Base-by-base conservation (phyloP, 805 yeast species). In the Barnettozyma sp. region DNA sequence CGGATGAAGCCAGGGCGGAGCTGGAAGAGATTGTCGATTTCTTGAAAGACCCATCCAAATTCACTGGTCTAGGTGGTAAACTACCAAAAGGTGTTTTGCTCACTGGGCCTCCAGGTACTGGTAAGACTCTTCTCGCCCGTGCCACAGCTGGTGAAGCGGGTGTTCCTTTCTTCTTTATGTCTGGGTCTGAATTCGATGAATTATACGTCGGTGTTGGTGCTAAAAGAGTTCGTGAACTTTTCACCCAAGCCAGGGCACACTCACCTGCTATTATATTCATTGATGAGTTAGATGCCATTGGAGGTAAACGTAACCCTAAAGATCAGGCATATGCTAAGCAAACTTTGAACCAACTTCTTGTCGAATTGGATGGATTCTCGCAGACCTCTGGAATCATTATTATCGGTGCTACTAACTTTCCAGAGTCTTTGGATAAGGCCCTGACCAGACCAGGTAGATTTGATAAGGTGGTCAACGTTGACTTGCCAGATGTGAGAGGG, bases 121-220 rank as follows among this genome's bases (percentile, higher is more conserved):
- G 98, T 74, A 90, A 92, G 59, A 92, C 98, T 1, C 68, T 90
- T 47, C 72, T 92, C 45, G 97, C 97, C 0, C 77, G 97, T 51
- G 97, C 98, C 20, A 94, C 96, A 21, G 98, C 98, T 7, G 97
- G 97, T 45, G 97, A 90, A 62, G 97, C 98, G 6, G 97, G 95
- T 38, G 97, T 92, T 17, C 98, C 97, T 28, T 92, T 92, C 56
- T 90, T 88, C 63, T 90, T 90, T 62, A 90, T 92, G 97, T 84
- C 95, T 6, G 98, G 98, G 31, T 85, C 96, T 1, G 98, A 92
- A 59, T 92, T 92, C 56, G 99, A 94, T 58, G 98, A 92, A 14
- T 73, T 94, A 48, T 92, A 90, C 54, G 98, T 92, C 15, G 99
- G 99, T 58, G 97, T 94, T 30, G 99, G 99, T 56, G 98, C 99